Evolutionary conservation across 2,329 filamentous ascomycete species (phyloP), one percentile per base, ranked within the genome.

Genomic region (Penicillium sp.): DNA sequence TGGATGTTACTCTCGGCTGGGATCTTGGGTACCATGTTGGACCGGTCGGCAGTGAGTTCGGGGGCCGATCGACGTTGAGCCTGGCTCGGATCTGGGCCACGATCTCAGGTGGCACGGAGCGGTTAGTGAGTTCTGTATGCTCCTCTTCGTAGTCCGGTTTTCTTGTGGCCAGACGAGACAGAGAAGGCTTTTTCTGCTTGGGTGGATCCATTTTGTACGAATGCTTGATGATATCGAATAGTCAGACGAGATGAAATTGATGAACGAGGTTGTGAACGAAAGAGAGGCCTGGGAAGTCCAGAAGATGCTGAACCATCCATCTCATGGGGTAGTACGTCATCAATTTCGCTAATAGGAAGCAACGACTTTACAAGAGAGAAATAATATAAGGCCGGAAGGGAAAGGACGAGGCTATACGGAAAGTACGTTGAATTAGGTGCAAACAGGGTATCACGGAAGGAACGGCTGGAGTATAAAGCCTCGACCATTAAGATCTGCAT

Each of bases 1-100:
- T 61, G 65, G n/a, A 68, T 19, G 11, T 61, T 68, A n/a, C 61
- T 46, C 22, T 72, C 65, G 19, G 65, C 56, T 13, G 65, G 49
- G 1, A 56, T 51, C 6, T 60, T 67, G 5, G 59, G 28, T 33
- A 63, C 48, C 28, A 69, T 55, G 19, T 22, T 22, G 19, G 19
- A 22, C 19, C 19, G 0, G 65, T 57, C 37, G 55, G 58, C 8
- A 55, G 48, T 3, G 49, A 54, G 22, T 22, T 22, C 19, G 19
- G 19, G 19, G 19, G 19, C 19, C 19, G 19, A 22, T 22, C 19
- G 19, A 22, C 19, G 19, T 22, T 22, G 19, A 22, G 19, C 19
- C 19, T 33, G 30, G 30, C 30, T 33, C 10, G 30, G 30, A 33
- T 6, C 30, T 33, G 7, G 30, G 30, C 30, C 10, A 8, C 7